Conservation (phyloP, 352 stramenopile genomes). For the Globisporangium camurandrum region DNA sequence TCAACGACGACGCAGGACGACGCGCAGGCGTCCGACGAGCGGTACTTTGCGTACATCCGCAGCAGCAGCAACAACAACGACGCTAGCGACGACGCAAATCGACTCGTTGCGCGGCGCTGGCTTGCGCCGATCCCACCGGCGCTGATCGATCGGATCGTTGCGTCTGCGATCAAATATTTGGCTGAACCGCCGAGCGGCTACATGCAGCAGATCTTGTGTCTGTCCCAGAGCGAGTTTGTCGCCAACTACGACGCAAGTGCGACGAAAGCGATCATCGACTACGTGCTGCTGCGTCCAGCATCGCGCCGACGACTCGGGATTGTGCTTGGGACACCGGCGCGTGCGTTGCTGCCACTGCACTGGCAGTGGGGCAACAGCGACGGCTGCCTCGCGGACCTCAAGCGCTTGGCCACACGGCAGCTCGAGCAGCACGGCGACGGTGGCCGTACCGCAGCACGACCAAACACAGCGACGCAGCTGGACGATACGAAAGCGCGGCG, state of each 20-base stretch:
- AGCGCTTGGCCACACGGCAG: slow-evolving; percentile 18
- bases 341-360: slow-evolving; percentile 33
- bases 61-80: slow-evolving; percentile 16
- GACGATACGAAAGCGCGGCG: slow-evolving; percentile 17
- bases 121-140: slow-evolving; percentile 25
- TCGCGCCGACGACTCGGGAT: slow-evolving; percentile 48
- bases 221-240: slow-evolving; percentile 35
- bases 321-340: slow-evolving; percentile 27
- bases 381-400: slow-evolving; percentile 45
- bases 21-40: slow-evolving; percentile 27
- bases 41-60: slow-evolving; percentile 54
- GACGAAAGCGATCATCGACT: slow-evolving; percentile 76
- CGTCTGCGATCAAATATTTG: slow-evolving; percentile 49
- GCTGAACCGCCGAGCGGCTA: slow-evolving; percentile 17
- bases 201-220: slow-evolving; percentile 34
- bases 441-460: background rate
- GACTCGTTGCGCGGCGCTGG: slow-evolving; percentile 31
- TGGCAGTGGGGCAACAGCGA: slow-evolving; percentile 65
- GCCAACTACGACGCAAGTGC: slow-evolving; percentile 54
- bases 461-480: background rate
- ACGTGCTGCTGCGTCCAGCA: slow-evolving; percentile 37
- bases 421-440: background rate
- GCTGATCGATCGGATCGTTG: slow-evolving; percentile 35
- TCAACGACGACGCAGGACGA: background rate
- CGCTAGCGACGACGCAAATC: slow-evolving; percentile 8